Evolutionary conservation across 257 asterid genomes (phyloP).

Genomic region (Solanum appendiculatum): DNA sequence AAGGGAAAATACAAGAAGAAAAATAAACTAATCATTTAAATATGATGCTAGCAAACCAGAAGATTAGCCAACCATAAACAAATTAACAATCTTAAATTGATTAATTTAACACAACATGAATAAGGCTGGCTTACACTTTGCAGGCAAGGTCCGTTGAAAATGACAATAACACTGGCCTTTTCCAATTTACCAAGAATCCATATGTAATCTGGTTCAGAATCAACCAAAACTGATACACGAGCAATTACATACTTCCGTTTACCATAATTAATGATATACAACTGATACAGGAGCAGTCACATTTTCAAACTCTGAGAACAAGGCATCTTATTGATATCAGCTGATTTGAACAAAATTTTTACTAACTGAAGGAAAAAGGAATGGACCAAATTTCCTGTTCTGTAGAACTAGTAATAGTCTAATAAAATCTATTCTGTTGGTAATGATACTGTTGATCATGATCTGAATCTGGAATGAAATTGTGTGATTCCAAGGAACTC

Average conservation of each 20-base stretch:
- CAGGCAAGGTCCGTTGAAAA: not conserved
- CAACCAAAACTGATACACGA: not conserved
- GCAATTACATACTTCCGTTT: not conserved
- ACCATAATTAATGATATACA: not conserved
- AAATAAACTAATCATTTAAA: not conserved
- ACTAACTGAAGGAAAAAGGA: not conserved
- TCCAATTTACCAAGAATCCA: not conserved
- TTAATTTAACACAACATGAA: not conserved
- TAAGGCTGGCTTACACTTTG: not conserved
- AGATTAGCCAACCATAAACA: not conserved
- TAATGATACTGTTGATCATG: not conserved
- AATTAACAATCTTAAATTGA: not conserved
- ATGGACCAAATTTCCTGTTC: not conserved
- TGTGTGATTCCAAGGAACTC: slow-evolving; percentile 26
- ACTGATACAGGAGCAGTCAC: not conserved
- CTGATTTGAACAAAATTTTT: not conserved
- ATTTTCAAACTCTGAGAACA: not conserved
- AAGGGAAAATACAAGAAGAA: not conserved
- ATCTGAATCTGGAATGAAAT: slow-evolving; percentile 1
- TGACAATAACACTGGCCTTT: not conserved
- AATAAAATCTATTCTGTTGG: not conserved
- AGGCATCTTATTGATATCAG: not conserved
- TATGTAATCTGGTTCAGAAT: not conserved
- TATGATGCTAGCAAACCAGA: not conserved
- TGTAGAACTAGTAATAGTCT: not conserved